Percentiles rank a stretch among this genome's conserved stretches.
Conservation (phyloP, 495 filamentous ascomycete genomes). For the Penicillium steckii region DNA sequence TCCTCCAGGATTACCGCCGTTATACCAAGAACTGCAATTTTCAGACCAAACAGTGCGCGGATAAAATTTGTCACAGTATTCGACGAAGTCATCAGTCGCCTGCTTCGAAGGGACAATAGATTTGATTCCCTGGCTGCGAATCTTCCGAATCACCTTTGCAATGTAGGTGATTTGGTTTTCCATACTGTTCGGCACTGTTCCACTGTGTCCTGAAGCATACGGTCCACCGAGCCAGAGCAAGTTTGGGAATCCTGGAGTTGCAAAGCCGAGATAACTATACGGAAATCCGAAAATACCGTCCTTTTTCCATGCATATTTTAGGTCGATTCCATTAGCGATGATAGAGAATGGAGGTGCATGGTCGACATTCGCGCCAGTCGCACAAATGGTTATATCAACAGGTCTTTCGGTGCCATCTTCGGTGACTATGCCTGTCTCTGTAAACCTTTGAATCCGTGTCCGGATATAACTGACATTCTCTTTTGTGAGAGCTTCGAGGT, state of each 20-base stretch:
- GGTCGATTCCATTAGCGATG: constrained; percentile 47
- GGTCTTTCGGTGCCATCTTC: constrained; percentile 48
- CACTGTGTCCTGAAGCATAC: constrained; percentile 47
- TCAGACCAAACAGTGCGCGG: constrained; percentile 56
- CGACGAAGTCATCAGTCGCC: constrained; percentile 62
- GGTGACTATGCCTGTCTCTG: constrained; percentile 54
- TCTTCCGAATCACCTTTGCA: constrained; percentile 63
- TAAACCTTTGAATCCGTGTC: constrained; percentile 56
- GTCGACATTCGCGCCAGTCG: constrained; percentile 64
- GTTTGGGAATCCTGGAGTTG: constrained; percentile 65
- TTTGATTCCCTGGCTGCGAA: constrained; percentile 61
- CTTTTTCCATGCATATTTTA: constrained; percentile 50
- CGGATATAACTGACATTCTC: constrained; percentile 62
- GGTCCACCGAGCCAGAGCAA: constrained; percentile 54
- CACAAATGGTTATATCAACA: constrained; percentile 64
- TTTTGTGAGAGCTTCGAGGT: constrained; percentile 65
- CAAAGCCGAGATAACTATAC: constrained; percentile 63
- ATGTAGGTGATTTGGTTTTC: constrained; percentile 61
- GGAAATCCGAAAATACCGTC: constrained; percentile 56
- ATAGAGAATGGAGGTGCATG: constrained; percentile 61
- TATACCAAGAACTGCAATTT: constrained; percentile 70
- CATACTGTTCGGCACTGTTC: constrained; percentile 50
- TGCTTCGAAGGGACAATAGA: constrained; percentile 50
- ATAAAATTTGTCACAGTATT: constrained; percentile 62
- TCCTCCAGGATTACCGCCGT: constrained; percentile 56